Evolutionary conservation across 345 rosid species (phyloP).

Genomic region (Punica granatum): DNA sequence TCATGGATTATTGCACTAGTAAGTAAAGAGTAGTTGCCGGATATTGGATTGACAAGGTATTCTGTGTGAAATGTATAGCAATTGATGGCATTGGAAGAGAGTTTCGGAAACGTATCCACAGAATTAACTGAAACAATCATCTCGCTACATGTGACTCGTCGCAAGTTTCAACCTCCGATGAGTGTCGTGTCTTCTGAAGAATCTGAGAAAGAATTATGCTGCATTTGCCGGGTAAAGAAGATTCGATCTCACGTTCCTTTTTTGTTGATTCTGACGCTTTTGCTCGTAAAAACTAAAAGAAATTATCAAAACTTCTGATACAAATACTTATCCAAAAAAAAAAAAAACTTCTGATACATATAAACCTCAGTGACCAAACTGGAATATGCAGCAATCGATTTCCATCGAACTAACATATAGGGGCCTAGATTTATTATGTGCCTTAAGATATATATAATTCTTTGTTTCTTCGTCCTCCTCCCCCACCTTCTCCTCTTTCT

Average conservation of each 20-base stretch:
- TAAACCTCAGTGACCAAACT: too few relatives aligned
- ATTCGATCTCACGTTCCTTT: too few relatives aligned
- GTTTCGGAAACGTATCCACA: conserved; percentile 67
- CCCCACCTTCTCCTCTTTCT: too few relatives aligned
- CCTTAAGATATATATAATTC: neutral
- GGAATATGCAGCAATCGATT: too few relatives aligned
- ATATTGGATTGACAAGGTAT: neutral
- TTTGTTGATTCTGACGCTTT: neutral
- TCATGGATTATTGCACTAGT: neutral
- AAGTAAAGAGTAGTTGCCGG: too few relatives aligned
- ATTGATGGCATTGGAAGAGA: conserved; percentile 80
- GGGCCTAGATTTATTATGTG: neutral
- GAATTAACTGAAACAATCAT: conserved; percentile 75
- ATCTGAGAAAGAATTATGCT: neutral
- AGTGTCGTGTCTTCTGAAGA: conserved; percentile 6
- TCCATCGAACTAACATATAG: too few relatives aligned
- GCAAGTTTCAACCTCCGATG: conserved; percentile 28
- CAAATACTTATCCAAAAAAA: too few relatives aligned
- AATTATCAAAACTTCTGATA: too few relatives aligned
- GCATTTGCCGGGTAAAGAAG: neutral
- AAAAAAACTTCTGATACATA: too few relatives aligned
- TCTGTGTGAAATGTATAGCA: conserved; percentile 30
- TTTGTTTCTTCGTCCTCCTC: too few relatives aligned
- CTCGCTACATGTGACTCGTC: conserved; percentile 43
- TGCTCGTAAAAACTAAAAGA: too few relatives aligned